Conservation (phyloP, 345 rosid species). For the Aquilaria malaccensis region DNA sequence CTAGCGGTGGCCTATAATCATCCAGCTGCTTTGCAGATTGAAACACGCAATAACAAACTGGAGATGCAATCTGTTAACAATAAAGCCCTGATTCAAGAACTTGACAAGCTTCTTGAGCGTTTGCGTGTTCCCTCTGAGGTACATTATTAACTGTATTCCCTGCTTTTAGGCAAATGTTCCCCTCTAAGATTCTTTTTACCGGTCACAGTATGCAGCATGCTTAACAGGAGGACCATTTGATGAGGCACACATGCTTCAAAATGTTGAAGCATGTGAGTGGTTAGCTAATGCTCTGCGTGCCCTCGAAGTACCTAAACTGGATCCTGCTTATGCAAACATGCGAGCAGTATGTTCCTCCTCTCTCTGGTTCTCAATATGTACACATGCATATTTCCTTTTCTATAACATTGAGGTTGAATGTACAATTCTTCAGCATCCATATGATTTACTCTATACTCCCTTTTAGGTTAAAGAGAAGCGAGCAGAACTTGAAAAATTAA, state of each 20-base stretch:
- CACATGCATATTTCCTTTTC: background rate
- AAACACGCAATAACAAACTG: slow-evolving; percentile 91
- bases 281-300: slow-evolving; percentile 71
- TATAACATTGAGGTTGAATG: slow-evolving; percentile 1
- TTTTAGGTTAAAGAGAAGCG: slow-evolving; percentile 85
- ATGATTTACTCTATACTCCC: slow-evolving; percentile 1
- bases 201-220: slow-evolving; percentile 75
- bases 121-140: slow-evolving; percentile 88
- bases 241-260: slow-evolving; percentile 84
- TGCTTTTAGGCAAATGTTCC: background rate
- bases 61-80: slow-evolving; percentile 98
- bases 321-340: slow-evolving; percentile 71
- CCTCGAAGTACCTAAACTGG: slow-evolving; percentile 81
- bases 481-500: slow-evolving; percentile 74
- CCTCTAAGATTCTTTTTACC: slow-evolving; percentile 22
- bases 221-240: slow-evolving; percentile 90
- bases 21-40: slow-evolving; percentile 58
- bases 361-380: background rate
- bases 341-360: slow-evolving; percentile 62
- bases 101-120: slow-evolving; percentile 84
- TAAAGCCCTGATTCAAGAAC: slow-evolving; percentile 82
- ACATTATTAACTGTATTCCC: slow-evolving; percentile 10
- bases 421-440: slow-evolving; percentile 1
- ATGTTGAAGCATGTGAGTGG: slow-evolving; percentile 99
- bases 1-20: slow-evolving; percentile 4